These are phyloP conservation scores for Cucurbita moschata DNA, from an alignment of 306 rosid genomes.

Conservation along the genomic window DNA sequence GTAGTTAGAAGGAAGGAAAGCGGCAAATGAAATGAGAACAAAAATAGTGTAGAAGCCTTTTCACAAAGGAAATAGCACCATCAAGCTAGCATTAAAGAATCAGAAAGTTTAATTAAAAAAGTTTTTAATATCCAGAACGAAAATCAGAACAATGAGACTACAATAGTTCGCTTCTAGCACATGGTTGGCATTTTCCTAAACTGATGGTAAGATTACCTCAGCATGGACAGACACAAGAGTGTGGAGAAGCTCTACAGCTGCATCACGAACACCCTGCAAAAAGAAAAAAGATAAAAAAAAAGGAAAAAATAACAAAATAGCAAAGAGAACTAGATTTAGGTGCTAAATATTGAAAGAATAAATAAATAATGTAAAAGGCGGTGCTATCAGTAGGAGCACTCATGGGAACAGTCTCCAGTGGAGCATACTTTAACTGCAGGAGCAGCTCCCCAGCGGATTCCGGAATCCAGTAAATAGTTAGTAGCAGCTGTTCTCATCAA, in stretches of 20 bases:
- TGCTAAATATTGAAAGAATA: background rate
- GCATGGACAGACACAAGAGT: constrained; percentile 94
- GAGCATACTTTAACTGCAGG: constrained; percentile 60
- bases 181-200: background rate
- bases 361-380: background rate
- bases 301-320: background rate
- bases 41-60: background rate
- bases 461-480: constrained; percentile 79
- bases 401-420: too few species aligned
- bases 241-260: constrained; percentile 89
- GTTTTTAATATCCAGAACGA: background rate
- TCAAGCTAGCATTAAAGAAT: background rate
- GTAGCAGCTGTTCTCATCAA: constrained; percentile 76
- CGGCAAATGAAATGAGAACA: background rate
- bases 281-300: background rate
- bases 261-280: constrained; percentile 90
- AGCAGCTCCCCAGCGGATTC: constrained; percentile 94
- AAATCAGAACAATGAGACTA: background rate
- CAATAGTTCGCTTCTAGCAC: background rate
- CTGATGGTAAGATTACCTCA: constrained; percentile 48
- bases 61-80: background rate
- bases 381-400: background rate
- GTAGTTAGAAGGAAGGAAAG: background rate
- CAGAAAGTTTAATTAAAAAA: background rate
- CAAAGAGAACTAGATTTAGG: background rate